Percentiles rank a stretch among this genome's conserved stretches.
phyloP scores from a whole-genome alignment of 75 land plant genomes.

The Pinus tabuliformis region DNA sequence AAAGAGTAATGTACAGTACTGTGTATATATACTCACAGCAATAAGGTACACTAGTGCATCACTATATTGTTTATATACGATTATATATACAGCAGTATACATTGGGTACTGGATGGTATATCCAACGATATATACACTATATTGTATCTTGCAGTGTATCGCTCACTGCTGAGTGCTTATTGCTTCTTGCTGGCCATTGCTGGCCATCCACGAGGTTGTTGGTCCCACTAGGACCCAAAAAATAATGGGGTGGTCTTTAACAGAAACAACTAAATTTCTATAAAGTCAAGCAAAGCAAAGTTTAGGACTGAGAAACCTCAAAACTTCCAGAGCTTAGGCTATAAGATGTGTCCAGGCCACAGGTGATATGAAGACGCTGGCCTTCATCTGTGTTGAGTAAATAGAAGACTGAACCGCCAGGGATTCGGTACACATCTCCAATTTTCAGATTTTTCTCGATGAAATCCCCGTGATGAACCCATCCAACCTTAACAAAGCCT shows the following conservation, averaged over 20 bases:
- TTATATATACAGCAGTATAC: too few relatives aligned
- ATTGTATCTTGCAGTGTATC: too few relatives aligned
- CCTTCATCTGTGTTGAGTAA: slow-evolving; percentile 42
- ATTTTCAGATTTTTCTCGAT: slow-evolving; percentile 37
- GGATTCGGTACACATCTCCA: slow-evolving; percentile 55
- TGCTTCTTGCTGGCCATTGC: too few relatives aligned
- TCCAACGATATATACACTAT: too few relatives aligned
- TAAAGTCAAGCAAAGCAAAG: not conserved
- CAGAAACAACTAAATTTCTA: not conserved
- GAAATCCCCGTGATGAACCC: slow-evolving; percentile 35
- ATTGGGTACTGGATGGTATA: too few relatives aligned
- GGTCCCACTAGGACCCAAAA: not conserved
- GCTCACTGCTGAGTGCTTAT: too few relatives aligned
- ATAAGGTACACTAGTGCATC: too few relatives aligned
- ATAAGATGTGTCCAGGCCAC: slow-evolving; percentile 51
- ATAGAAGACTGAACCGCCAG: slow-evolving; percentile 69
- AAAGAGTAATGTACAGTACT: not conserved
- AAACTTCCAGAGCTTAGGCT: slow-evolving; percentile 25
- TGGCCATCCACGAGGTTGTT: too few relatives aligned
- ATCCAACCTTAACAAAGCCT: slow-evolving; percentile 56
- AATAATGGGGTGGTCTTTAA: not conserved
- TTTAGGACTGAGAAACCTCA: slow-evolving; percentile 29
- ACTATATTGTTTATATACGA: too few relatives aligned
- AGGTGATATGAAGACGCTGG: slow-evolving; percentile 44
- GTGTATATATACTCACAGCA: too few relatives aligned